Base-by-base conservation (phyloP, 2,329 filamentous ascomycete species). In the Aureobasidium zeae region DNA sequence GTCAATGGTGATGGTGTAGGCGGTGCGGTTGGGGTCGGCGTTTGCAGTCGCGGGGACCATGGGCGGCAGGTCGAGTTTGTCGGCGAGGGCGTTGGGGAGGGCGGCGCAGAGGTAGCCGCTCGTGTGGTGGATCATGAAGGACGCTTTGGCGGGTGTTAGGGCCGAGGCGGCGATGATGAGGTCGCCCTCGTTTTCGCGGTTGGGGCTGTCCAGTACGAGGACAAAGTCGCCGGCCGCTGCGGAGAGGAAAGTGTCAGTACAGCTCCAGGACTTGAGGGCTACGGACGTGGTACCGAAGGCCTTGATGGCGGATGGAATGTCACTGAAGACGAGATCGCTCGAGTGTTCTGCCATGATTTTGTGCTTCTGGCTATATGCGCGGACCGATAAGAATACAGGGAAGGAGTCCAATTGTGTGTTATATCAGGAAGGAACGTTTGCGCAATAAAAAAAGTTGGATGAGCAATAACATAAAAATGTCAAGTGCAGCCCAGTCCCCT, bases 181-280 rank as follows among this genome's bases (percentile, higher is more conserved):
- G 68, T 98, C 91, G 64, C 88, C 91, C 74, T 98, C 91, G 64
- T 98, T 98, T 66, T 98, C 91, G 64, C 91, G 88, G 50, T 81
- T 77, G 51, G 86, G 79, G 54, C 86, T 84, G 70, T 98, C 91
- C 58, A 98, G 85, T 26, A 95, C 89, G 49, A 98, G 79, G 61
- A 98, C 82, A 73, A 96, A 96, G 61, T 96, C 81, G 64, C 86
- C 87, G 52, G 62, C 58, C 33, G 58, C 63, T 66, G 53, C 3
- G n/a, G 17, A 6, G 33, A 24, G 48, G 21, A 19, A 44, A 49
- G 37, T 10, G 43, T 28, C 25, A 12, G 20, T 26, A n/a, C 12
- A 4, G 33, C 8, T 12, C 20, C 10, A 22, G 12, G 28, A n/a
- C 32, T 35, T 7, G 30, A 29, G 42, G 39, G 33, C 22, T 12